Conservation (phyloP, 192 early-diverging fungal species). For the Chytriomyces confervae region DNA sequence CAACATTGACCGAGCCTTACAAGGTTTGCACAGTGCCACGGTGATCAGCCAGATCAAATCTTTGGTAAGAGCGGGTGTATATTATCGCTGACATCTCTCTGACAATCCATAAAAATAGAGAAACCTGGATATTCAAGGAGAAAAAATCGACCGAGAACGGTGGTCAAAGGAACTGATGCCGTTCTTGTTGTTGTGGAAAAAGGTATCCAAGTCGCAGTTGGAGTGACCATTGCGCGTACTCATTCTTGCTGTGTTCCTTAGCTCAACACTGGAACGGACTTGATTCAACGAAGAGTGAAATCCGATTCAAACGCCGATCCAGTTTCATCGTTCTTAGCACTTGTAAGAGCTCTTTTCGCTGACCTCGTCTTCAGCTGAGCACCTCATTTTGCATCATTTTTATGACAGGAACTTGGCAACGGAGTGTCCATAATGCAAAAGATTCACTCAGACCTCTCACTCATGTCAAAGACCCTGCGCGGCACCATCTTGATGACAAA, state of each 20-base stretch:
- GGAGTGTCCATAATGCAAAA: constrained; percentile 45
- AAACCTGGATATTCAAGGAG: constrained; percentile 38
- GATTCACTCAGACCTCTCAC: constrained; percentile 49
- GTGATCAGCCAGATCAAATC: constrained; percentile 50
- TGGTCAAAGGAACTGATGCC: constrained; percentile 57
- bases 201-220: constrained; percentile 32
- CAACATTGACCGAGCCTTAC: constrained; percentile 58
- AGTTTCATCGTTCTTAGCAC: constrained; percentile 50
- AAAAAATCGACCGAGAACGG: constrained; percentile 51
- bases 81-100: neutral
- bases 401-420: constrained; percentile 45
- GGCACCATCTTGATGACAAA: constrained; percentile 52
- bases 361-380: neutral
- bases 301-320: constrained; percentile 47
- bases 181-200: constrained; percentile 60
- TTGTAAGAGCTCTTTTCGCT: neutral
- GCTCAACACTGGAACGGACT: constrained; percentile 54
- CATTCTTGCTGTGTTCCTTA: neutral
- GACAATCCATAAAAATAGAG: constrained; percentile 32
- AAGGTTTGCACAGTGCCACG: constrained; percentile 39
- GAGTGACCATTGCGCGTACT: too few species aligned
- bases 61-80: constrained; percentile 41
- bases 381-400: neutral
- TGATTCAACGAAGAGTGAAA: constrained; percentile 48
- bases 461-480: constrained; percentile 50